Conservation (phyloP, 73 alveolate genomes). For the Loxodes magnus region DNA sequence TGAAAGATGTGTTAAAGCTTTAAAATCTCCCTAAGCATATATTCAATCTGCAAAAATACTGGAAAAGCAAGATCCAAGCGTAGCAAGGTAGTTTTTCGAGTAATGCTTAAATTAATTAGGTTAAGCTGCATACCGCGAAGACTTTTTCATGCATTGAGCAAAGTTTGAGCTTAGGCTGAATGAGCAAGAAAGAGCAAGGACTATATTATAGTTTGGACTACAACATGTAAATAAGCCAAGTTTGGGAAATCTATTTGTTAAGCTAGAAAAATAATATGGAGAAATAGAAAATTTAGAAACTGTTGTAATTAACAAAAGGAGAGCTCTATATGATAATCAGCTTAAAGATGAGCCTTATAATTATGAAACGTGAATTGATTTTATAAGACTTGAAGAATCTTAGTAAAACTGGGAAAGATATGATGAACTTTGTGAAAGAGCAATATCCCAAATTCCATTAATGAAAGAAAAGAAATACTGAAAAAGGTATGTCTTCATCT, state of each 20-base stretch:
- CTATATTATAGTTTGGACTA: slow-evolving; percentile 83
- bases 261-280: slow-evolving; percentile 97
- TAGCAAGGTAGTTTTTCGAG: slow-evolving; percentile 84
- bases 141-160: slow-evolving; percentile 77
- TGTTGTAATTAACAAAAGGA: slow-evolving; percentile 77
- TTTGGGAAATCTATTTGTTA: slow-evolving; percentile 72
- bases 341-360: slow-evolving; percentile 46
- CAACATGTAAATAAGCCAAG: slow-evolving; percentile 55
- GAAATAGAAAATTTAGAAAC: slow-evolving; percentile 90
- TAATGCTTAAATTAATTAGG: slow-evolving; percentile 90
- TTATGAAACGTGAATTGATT: slow-evolving; percentile 92
- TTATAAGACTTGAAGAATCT: slow-evolving; percentile 83
- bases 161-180: slow-evolving; percentile 83
- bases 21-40: no score
- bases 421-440: slow-evolving; percentile 86
- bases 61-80: slow-evolving; percentile 83
- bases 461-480: slow-evolving; percentile 64
- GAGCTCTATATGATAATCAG: slow-evolving; percentile 64
- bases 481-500: slow-evolving; percentile 77
- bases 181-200: slow-evolving; percentile 94
- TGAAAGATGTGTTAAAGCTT: not conserved
- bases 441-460: slow-evolving; percentile 78
- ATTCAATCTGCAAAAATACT: no score
- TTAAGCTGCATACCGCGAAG: slow-evolving; percentile 72
- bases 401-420: slow-evolving; percentile 52